Conservation (phyloP, 1,284 basidiomycete species). For the Kalmanozyma brasiliensis region DNA sequence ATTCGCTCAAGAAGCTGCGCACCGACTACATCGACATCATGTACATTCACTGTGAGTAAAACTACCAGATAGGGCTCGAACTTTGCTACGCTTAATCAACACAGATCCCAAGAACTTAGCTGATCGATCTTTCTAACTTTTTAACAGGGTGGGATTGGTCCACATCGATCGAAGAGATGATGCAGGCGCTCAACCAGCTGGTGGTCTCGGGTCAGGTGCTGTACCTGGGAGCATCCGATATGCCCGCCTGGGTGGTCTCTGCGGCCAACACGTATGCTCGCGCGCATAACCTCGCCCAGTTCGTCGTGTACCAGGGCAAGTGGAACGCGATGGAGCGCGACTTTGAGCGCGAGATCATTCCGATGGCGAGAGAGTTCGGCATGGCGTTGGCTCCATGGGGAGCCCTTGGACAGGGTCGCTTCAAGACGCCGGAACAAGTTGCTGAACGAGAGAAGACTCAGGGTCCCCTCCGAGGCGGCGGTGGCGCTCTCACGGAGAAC, state of each 20-base stretch:
- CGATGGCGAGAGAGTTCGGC: conserved; percentile 72
- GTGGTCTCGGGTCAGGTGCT: conserved; percentile 71
- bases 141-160: conserved; percentile 72
- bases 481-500: conserved; percentile 34
- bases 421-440: conserved; percentile 66
- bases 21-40: conserved; percentile 72
- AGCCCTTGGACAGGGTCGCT: conserved; percentile 71
- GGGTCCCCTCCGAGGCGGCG: conserved; percentile 46
- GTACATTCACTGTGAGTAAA: conserved; percentile 74
- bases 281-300: conserved; percentile 71
- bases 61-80: no score
- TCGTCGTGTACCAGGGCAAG: conserved; percentile 74
- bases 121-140: no score
- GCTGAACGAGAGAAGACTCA: conserved; percentile 46
- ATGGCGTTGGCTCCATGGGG: conserved; percentile 73
- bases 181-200: conserved; percentile 72
- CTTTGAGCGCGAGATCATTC: conserved; percentile 75
- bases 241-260: conserved; percentile 74
- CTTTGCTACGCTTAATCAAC: no score
- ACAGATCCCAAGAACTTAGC: no score
- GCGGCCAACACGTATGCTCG: conserved; percentile 73
- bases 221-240: conserved; percentile 71
- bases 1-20: conserved; percentile 73
- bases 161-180: conserved; percentile 73
- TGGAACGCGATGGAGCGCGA: conserved; percentile 73